These are phyloP conservation scores for Pterulicium gracile DNA, from an alignment of 1,284 basidiomycete genomes.

Conservation along the genomic window DNA sequence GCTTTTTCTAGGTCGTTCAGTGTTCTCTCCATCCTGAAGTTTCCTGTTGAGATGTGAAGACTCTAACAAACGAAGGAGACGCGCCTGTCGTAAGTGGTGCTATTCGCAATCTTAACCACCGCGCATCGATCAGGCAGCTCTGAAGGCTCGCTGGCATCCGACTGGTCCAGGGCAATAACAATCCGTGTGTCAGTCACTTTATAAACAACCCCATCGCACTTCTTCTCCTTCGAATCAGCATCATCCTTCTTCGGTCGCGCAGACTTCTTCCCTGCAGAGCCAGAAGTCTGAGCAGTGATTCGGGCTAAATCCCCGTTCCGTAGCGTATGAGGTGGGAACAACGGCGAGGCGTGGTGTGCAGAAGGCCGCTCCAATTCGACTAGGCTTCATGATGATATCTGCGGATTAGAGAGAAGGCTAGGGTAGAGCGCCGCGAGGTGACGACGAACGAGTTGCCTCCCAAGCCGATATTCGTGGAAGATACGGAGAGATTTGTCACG, in stretches of 20 bases:
- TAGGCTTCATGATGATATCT: slow-evolving; percentile 42
- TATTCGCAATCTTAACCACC: slow-evolving; percentile 84
- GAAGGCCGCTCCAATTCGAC: slow-evolving; percentile 80
- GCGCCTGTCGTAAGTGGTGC: slow-evolving; percentile 83
- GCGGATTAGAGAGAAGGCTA: slow-evolving; percentile 1
- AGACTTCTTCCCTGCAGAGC: slow-evolving; percentile 34
- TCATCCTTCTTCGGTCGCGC: slow-evolving; percentile 25
- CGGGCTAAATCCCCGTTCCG: slow-evolving; percentile 77
- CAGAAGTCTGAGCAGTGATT: slow-evolving; percentile 60
- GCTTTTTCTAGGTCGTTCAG: slow-evolving; percentile 52
- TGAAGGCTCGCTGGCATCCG: slow-evolving; percentile 52
- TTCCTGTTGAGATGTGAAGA: not conserved
- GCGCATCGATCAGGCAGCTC: slow-evolving; percentile 79
- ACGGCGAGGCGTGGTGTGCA: slow-evolving; percentile 62
- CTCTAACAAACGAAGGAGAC: slow-evolving; percentile 2
- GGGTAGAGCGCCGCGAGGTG: not conserved
- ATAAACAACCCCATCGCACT: slow-evolving; percentile 76
- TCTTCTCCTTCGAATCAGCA: slow-evolving; percentile 18
- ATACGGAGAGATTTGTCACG: slow-evolving; percentile 62
- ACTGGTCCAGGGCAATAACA: slow-evolving; percentile 61
- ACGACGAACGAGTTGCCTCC: slow-evolving; percentile 79
- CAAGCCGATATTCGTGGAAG: slow-evolving; percentile 66
- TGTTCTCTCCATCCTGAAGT: slow-evolving; percentile 71
- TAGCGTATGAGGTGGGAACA: slow-evolving; percentile 81
- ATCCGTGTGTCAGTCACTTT: slow-evolving; percentile 72